Conservation (phyloP, 768 basidiomycete genomes). For the Aureoboletus auriporus region DNA sequence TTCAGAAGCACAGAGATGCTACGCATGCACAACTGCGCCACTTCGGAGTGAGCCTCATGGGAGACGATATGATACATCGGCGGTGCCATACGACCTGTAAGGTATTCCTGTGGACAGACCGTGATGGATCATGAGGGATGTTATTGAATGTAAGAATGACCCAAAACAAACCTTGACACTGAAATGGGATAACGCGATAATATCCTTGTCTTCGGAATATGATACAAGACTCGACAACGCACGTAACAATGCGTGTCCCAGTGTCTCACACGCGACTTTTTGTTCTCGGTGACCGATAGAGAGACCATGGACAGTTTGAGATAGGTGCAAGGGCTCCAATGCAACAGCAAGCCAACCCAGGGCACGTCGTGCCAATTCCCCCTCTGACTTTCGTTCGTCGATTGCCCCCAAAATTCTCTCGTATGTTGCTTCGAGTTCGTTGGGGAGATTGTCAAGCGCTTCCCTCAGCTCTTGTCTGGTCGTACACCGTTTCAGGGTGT, state of each 20-base stretch:
- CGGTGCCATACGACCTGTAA: background rate
- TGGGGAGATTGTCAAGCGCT: background rate
- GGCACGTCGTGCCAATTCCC: background rate
- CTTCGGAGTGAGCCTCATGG: background rate
- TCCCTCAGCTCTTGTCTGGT: background rate
- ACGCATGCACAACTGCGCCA: background rate
- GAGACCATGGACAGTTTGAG: background rate
- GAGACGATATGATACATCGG: background rate
- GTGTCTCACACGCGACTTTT: too few relatives aligned
- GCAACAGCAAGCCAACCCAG: background rate
- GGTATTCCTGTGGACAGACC: background rate
- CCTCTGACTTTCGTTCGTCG: background rate
- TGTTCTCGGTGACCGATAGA: background rate
- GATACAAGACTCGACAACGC: constrained; percentile 1
- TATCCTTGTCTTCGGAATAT: background rate
- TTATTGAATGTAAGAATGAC: background rate
- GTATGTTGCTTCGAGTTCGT: background rate
- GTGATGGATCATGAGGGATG: background rate
- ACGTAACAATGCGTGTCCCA: background rate
- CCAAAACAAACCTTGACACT: background rate
- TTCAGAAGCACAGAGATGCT: background rate
- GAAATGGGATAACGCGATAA: background rate
- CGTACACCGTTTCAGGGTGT: background rate
- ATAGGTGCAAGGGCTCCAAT: background rate
- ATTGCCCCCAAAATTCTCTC: constrained; percentile 1